These are phyloP conservation scores for Cercospora janseana DNA, from an alignment of 2,329 filamentous ascomycete species.

Conservation along the genomic window DNA sequence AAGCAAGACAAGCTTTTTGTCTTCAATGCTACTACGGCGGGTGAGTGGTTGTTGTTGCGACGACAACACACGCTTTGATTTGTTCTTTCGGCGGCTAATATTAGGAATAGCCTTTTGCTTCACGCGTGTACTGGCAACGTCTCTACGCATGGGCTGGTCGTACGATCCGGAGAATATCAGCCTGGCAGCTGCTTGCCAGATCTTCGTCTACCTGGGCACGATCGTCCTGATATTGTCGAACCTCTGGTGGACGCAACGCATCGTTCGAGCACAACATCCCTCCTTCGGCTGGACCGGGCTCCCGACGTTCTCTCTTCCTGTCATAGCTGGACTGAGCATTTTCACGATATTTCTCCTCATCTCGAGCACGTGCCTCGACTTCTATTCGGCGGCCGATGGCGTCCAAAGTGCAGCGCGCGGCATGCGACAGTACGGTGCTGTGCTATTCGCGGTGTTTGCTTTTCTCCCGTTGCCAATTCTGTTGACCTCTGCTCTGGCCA, in stretches of 20 bases:
- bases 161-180: constrained; percentile 42
- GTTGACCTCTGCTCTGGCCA: constrained; percentile 47
- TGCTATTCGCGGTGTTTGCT: constrained; percentile 62
- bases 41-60: constrained; percentile 19
- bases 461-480: constrained; percentile 65
- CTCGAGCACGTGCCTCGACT: constrained; percentile 60
- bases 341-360: constrained; percentile 66
- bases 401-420: constrained; percentile 56
- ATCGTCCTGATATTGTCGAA: constrained; percentile 76
- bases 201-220: constrained; percentile 72
- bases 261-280: constrained; percentile 72
- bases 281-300: constrained; percentile 64
- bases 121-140: constrained; percentile 48
- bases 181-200: constrained; percentile 58
- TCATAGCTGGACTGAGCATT: constrained; percentile 58
- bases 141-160: constrained; percentile 59
- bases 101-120: constrained; percentile 51
- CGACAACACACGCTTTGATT: not conserved
- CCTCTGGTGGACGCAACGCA: constrained; percentile 70
- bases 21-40: constrained; percentile 57
- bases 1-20: constrained; percentile 53
- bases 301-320: constrained; percentile 54
- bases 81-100: constrained; percentile 6
- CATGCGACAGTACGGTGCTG: constrained; percentile 63
- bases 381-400: constrained; percentile 60